A percentile compares a stretch with the other conserved stretches of the same genome.
Conservation (phyloP, 169 alveolate genomes). For the Eimeria falciformis region DNA sequence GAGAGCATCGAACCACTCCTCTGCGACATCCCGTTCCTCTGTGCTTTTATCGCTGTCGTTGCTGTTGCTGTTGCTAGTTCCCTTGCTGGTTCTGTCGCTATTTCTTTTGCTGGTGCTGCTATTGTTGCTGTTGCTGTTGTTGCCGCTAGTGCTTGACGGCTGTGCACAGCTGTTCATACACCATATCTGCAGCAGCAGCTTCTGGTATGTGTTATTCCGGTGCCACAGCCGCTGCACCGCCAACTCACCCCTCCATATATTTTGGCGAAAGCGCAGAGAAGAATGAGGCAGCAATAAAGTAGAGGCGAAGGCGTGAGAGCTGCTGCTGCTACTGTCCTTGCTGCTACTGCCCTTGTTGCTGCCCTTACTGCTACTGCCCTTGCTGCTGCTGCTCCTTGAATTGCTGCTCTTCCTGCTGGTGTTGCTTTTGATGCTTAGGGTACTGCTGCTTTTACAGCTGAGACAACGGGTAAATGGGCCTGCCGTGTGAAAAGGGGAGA, state of each 20-base stretch:
- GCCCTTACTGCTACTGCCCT: background rate
- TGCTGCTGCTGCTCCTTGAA: conserved; percentile 15
- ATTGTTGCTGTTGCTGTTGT: background rate
- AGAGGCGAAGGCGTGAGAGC: conserved; percentile 58
- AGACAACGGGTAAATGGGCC: no score
- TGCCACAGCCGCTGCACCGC: conserved; percentile 76
- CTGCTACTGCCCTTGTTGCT: background rate
- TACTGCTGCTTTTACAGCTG: no score
- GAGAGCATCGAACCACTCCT: conserved; percentile 31
- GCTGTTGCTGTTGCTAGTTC: background rate
- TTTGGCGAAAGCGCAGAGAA: conserved; percentile 38
- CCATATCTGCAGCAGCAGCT: conserved; percentile 69
- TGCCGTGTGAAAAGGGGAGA: no score
- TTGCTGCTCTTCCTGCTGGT: background rate
- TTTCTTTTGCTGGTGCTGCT: no score
- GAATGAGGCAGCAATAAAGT: conserved; percentile 58
- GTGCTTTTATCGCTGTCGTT: no score
- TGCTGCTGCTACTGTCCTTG: background rate
- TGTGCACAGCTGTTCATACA: conserved; percentile 47
- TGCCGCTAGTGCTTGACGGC: background rate
- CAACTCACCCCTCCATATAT: conserved; percentile 36
- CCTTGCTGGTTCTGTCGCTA: background rate
- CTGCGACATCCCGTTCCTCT: background rate
- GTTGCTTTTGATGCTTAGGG: background rate
- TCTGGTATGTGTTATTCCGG: conserved; percentile 58